Conservation (phyloP, 192 early-diverging fungal genomes). For the Kickxella alabastrina region DNA sequence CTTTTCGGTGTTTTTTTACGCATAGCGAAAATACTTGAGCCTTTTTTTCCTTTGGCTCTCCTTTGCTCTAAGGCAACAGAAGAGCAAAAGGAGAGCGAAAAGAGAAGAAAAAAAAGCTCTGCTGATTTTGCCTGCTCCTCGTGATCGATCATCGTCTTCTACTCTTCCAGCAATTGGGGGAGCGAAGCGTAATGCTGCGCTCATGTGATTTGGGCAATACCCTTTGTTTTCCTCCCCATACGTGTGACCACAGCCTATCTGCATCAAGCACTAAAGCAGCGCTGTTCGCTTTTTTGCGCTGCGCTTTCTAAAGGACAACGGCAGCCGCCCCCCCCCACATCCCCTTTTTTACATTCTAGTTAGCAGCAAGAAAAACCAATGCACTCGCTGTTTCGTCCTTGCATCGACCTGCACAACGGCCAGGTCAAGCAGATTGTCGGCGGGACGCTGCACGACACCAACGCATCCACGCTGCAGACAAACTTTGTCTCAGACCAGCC, state of each 20-base stretch:
- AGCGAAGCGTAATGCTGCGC: too few relatives aligned
- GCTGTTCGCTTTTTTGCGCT: not conserved
- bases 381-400: constrained; percentile 83
- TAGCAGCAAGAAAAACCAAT: not conserved
- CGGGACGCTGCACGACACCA: constrained; percentile 72
- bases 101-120: too few relatives aligned
- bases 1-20: too few relatives aligned
- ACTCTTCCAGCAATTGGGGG: too few relatives aligned
- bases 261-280: not conserved
- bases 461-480: constrained; percentile 62
- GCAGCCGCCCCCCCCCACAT: too few relatives aligned
- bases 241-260: too few relatives aligned
- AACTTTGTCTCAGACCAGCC: constrained; percentile 92
- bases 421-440: constrained; percentile 99
- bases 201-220: constrained; percentile 1
- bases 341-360: not conserved
- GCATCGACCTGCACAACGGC: constrained; percentile 96
- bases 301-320: not conserved
- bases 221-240: too few relatives aligned
- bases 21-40: not conserved
- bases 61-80: too few relatives aligned
- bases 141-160: too few relatives aligned
- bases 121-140: too few relatives aligned
- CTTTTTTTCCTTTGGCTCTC: not conserved
- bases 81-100: too few relatives aligned